Conservation (phyloP, 768 basidiomycete species). For the Boletus patriciae region DNA sequence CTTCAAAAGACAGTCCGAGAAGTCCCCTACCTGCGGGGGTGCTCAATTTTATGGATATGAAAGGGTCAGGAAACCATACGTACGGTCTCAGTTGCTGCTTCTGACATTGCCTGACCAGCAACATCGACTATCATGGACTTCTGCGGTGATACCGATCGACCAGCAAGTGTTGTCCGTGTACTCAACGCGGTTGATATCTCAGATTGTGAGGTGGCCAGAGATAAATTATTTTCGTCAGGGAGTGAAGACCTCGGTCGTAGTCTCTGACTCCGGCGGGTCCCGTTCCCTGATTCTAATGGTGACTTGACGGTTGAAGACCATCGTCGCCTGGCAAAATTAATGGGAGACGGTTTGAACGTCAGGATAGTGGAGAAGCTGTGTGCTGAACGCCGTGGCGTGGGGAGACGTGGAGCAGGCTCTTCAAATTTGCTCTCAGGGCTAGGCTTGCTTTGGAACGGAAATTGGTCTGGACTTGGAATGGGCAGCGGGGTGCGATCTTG, state of each 20-base stretch:
- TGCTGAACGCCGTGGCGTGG: slow-evolving; percentile 23
- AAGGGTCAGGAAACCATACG: slow-evolving; percentile 30
- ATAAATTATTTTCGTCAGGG: slow-evolving; percentile 34
- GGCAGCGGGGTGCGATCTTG: slow-evolving; percentile 50
- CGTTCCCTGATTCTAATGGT: slow-evolving; percentile 34
- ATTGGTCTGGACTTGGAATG: slow-evolving; percentile 35
- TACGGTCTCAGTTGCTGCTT: slow-evolving; percentile 31
- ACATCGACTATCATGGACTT: slow-evolving; percentile 25
- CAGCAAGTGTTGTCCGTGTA: slow-evolving; percentile 32
- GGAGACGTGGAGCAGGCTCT: slow-evolving; percentile 22
- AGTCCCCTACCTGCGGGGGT: slow-evolving; percentile 31
- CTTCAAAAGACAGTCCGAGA: slow-evolving; percentile 25
- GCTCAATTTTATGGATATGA: slow-evolving; percentile 33
- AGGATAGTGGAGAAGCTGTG: slow-evolving; percentile 40
- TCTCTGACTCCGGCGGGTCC: slow-evolving; percentile 37
- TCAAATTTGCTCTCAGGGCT: slow-evolving; percentile 21
- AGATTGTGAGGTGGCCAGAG: slow-evolving; percentile 25
- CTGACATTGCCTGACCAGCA: slow-evolving; percentile 24
- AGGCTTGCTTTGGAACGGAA: slow-evolving; percentile 23
- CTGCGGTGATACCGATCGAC: slow-evolving; percentile 36
- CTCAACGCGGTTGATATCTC: slow-evolving; percentile 30
- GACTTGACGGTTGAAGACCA: slow-evolving; percentile 50
- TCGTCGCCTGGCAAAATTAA: slow-evolving; percentile 59
- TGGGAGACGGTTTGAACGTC: slow-evolving; percentile 62
- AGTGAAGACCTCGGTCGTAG: slow-evolving; percentile 33